Base-by-base conservation (phyloP, 305 asterid species). In the Salvia sclarea region DNA sequence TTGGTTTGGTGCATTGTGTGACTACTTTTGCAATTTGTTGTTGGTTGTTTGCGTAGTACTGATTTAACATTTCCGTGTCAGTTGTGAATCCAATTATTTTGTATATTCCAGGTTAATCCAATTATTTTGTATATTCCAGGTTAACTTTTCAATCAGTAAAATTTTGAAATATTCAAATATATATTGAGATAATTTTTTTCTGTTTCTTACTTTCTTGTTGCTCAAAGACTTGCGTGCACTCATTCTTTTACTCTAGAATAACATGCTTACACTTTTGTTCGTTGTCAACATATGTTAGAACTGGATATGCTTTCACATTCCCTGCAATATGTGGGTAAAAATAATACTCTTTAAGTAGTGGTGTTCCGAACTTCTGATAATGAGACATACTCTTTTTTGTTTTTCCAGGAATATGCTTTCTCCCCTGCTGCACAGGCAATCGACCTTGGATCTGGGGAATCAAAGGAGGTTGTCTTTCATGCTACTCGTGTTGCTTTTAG, bases 401-500 rank as follows among this genome's bases (percentile, higher is more conserved):
- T 67, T 77, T 64, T 69, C 67, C 84, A 92, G 98, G 98, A 93
- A 74, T 93, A 87, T 82, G 91, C 97, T 33, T 93, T 93, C 84
- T 88, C 92, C 40, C 98, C 98, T 81, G 84, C 96, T 56, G 88
- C 98, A 31, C 81, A 80, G 83, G 91, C 96, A 61, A 87, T 93
- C 54, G 96, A 90, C 78, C 87, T 93, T 76, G 91, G 89, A 68
- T 88, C 98, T 49, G 96, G 97, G 66, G 97, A 93, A 82, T 88
- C 95, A 22, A 87, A 82, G 88, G 96, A 88, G 69, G 87, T 88
- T 18, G 59, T 82, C 66, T 93, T 93, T 72, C 79, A 90, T 72
- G 96, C 98, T 62, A 84, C 90, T 70, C 97, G 98, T 52, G 95
- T 93, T 70, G 96, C 97, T 68, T 93, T 83, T 83, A 92, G 98